These are phyloP conservation scores for Ogataea nitratoaversa DNA, from an alignment of 805 yeast species.

Conservation along the genomic window DNA sequence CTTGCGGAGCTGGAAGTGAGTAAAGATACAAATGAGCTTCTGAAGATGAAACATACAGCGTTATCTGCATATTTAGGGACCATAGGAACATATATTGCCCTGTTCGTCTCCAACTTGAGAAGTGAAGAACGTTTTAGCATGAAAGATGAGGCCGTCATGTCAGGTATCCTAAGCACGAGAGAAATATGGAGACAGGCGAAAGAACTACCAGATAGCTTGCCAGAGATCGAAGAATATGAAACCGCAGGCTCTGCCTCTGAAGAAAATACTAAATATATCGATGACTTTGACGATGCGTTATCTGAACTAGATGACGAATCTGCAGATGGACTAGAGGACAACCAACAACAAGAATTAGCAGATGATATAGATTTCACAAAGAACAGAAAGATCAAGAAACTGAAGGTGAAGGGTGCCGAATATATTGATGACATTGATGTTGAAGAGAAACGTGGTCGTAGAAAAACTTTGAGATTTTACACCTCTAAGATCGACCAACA, in stretches of 20 bases:
- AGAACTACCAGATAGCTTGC: constrained; percentile 38
- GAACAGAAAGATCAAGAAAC: constrained; percentile 47
- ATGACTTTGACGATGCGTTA: constrained; percentile 11
- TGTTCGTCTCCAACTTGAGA: constrained; percentile 55
- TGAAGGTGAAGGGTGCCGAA: constrained; percentile 44
- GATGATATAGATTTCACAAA: constrained; percentile 44
- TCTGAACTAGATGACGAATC: constrained; percentile 23
- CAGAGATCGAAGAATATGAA: constrained; percentile 14
- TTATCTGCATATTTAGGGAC: constrained; percentile 76
- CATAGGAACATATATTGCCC: constrained; percentile 71
- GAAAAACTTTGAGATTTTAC: constrained; percentile 85
- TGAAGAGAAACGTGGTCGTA: constrained; percentile 79
- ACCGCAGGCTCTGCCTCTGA: constrained; percentile 23
- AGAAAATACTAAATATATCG: constrained; percentile 18
- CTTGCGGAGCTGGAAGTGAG: constrained; percentile 35
- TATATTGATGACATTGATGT: constrained; percentile 76
- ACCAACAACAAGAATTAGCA: constrained; percentile 20
- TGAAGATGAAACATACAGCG: constrained; percentile 58
- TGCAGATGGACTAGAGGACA: constrained; percentile 15
- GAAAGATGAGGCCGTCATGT: constrained; percentile 91
- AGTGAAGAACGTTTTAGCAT: constrained; percentile 50
- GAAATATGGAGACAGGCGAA: constrained; percentile 88
- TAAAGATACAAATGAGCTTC: constrained; percentile 32
- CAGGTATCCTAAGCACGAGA: constrained; percentile 70
- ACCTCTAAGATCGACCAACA: constrained; percentile 94